Percentiles rank a stretch among this genome's conserved stretches.
These are phyloP conservation scores for Exophiala sideris DNA, from an alignment of 2,329 filamentous ascomycete genomes.

Conservation along the genomic window DNA sequence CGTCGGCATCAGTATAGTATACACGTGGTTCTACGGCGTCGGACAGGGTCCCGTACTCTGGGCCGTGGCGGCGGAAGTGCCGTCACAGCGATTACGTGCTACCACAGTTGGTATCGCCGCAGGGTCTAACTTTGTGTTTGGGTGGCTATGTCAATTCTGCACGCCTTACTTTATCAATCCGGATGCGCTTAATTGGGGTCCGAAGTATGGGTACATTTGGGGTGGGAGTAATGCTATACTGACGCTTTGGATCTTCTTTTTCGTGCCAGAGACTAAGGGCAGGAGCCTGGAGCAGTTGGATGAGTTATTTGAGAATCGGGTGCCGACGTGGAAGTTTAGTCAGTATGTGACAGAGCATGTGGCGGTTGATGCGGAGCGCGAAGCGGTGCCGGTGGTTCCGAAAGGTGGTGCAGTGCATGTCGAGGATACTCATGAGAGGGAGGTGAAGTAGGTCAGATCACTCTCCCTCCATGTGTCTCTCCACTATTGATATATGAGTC, in stretches of 20 bases:
- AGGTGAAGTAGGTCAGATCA: no score
- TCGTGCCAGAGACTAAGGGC: slow-evolving; percentile 58
- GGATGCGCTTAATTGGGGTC: background rate
- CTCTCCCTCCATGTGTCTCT: no score
- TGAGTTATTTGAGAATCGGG: slow-evolving; percentile 37
- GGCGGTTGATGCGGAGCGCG: background rate
- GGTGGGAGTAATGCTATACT: slow-evolving; percentile 42
- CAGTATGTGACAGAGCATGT: background rate
- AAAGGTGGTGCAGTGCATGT: slow-evolving; percentile 6
- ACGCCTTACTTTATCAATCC: slow-evolving; percentile 3
- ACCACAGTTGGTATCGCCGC: slow-evolving; percentile 35
- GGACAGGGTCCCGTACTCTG: background rate
- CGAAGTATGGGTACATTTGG: slow-evolving; percentile 1
- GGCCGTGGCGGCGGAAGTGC: slow-evolving; percentile 14
- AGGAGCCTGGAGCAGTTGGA: slow-evolving; percentile 57
- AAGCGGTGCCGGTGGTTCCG: background rate
- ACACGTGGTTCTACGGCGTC: background rate
- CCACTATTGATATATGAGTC: no score
- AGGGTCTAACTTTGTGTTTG: slow-evolving; percentile 34
- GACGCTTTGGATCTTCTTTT: slow-evolving; percentile 51
- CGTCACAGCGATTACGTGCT: slow-evolving; percentile 32
- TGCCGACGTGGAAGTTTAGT: slow-evolving; percentile 1
- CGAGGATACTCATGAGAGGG: background rate
- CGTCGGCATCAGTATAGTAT: background rate
- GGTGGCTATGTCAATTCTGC: slow-evolving; percentile 33